Evolutionary conservation across 2,329 filamentous ascomycete species (phyloP), one percentile per base, ranked within the genome.

Genomic region (Pyricularia sp.): DNA sequence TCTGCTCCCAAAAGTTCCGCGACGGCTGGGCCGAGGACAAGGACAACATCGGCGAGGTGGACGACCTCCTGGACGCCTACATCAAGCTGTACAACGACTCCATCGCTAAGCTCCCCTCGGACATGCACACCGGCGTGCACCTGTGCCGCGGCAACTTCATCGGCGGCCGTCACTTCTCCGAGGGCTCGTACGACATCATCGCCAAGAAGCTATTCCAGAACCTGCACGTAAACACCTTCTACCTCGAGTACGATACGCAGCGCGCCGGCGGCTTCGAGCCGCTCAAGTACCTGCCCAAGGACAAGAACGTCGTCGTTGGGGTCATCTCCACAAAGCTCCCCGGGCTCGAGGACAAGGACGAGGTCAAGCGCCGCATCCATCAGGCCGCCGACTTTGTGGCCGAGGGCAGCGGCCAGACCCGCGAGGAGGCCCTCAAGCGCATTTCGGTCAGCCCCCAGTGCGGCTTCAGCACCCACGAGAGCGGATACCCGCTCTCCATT

Each of bases 71-170:
- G 26, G 89, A 92, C 73, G 86, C 89, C 31, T 94, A 94, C 79
- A 90, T 94, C 77, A 82, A 85, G 71, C 86, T 92, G 72, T 93
- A 93, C 83, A 93, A 93, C 77, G 88, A 91, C 77, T 87, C 84
- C 74, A 83, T 92, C 75, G 80, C 82, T 73, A 85, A 86, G 73
- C 80, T 87, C 0, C 90, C 90, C 0, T 77, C 82, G 2, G 90
- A 93, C 75, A 86, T 93, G 82, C 90, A 93, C 78, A 84, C 92
- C 2, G 91, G 91, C 64, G 88, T 94, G 20, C 92, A 94, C 76
- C 82, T 93, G 67, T 93, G 91, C 83, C 85, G 85, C 10, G 85
- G 85, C 66, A 91, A 90, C 80, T 90, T 90, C 77, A 86, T 89
- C 71, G 85, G 86, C 68, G 86, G 85, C 25, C 83, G 88, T 31